phyloP scores from a whole-genome alignment of 1,284 basidiomycete genomes.

The Papiliotrema fonsecae region DNA sequence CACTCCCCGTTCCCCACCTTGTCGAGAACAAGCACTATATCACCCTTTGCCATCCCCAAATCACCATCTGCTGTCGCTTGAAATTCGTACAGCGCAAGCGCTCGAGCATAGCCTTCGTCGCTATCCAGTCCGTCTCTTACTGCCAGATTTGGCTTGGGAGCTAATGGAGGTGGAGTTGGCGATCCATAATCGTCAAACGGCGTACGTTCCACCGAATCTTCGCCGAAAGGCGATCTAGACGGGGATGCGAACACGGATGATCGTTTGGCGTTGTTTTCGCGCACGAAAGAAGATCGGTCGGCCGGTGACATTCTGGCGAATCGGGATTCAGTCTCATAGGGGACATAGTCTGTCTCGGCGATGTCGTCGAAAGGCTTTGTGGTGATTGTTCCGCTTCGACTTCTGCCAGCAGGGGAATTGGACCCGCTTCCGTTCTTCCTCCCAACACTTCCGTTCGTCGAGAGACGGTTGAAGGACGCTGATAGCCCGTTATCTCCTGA shows the following conservation, averaged over 20 bases:
- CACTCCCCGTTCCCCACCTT: conserved; percentile 62
- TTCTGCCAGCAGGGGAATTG: conserved; percentile 3
- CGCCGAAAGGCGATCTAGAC: conserved; percentile 11
- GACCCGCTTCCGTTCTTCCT: background rate
- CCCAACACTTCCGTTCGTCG: too few species aligned
- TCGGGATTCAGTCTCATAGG: conserved; percentile 21
- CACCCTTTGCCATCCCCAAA: conserved; percentile 75
- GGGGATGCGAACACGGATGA: background rate
- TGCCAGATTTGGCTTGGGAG: conserved; percentile 13
- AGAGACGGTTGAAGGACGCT: conserved; percentile 19
- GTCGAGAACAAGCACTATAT: conserved; percentile 69
- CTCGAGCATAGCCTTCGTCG: conserved; percentile 54
- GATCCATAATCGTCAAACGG: conserved; percentile 19
- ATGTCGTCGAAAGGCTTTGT: conserved; percentile 18
- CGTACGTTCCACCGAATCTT: conserved; percentile 5
- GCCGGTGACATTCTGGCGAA: conserved; percentile 12
- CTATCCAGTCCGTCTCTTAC: conserved; percentile 21
- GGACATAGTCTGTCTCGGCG: conserved; percentile 22
- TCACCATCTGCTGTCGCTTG: conserved; percentile 71
- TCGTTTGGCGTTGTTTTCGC: background rate
- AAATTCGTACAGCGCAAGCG: conserved; percentile 75
- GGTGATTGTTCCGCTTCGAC: conserved; percentile 6
- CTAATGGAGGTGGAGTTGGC: conserved; percentile 2
- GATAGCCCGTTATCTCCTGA: conserved; percentile 31
- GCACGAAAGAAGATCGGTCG: background rate